Percentiles rank a stretch among this genome's conserved stretches.
phyloP scores from a whole-genome alignment of 208 protist species.

The Crithidia thermophila region DNA sequence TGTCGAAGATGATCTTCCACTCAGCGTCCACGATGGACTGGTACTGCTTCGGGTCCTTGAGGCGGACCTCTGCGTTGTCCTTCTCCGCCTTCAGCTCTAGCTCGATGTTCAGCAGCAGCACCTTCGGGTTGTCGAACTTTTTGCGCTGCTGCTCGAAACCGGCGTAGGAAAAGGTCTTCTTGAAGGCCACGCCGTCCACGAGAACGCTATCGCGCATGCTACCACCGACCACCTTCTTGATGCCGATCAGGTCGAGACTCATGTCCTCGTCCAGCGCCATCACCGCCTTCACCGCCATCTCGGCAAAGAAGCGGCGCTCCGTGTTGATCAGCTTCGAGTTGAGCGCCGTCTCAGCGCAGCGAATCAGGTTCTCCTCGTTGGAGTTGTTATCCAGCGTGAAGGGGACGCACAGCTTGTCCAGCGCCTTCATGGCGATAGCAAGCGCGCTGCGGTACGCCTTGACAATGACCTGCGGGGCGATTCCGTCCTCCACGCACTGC shows the following conservation, averaged over 20 bases:
- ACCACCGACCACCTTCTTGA: conserved; percentile 99
- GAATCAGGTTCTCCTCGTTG: conserved; percentile 85
- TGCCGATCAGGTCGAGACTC: conserved; percentile 98
- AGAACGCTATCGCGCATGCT: conserved; percentile 98
- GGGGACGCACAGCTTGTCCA: conserved; percentile 95
- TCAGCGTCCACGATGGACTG: conserved; percentile 99
- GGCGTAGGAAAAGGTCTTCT: conserved; percentile 99
- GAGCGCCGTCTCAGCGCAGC: conserved; percentile 98
- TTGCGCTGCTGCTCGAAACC: conserved; percentile 99
- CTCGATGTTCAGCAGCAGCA: conserved; percentile 99
- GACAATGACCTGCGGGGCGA: conserved; percentile 99
- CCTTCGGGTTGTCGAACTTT: conserved; percentile 97
- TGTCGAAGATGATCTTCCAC: conserved; percentile 99
- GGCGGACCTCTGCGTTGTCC: conserved; percentile 99
- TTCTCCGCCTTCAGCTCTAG: conserved; percentile 99
- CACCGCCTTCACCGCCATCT: conserved; percentile 99
- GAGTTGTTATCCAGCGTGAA: conserved; percentile 68
- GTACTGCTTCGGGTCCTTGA: conserved; percentile 99
- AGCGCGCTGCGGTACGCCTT: conserved; percentile 94
- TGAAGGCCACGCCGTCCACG: conserved; percentile 99
- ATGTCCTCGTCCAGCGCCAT: conserved; percentile 95
- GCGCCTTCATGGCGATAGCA: conserved; percentile 65
- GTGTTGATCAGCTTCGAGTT: conserved; percentile 99
- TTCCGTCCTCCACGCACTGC: conserved; percentile 99
- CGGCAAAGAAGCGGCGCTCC: conserved; percentile 97